Evolutionary conservation across 2,329 filamentous ascomycete species (phyloP).

Genomic region (Beauveria rudraprayagi): DNA sequence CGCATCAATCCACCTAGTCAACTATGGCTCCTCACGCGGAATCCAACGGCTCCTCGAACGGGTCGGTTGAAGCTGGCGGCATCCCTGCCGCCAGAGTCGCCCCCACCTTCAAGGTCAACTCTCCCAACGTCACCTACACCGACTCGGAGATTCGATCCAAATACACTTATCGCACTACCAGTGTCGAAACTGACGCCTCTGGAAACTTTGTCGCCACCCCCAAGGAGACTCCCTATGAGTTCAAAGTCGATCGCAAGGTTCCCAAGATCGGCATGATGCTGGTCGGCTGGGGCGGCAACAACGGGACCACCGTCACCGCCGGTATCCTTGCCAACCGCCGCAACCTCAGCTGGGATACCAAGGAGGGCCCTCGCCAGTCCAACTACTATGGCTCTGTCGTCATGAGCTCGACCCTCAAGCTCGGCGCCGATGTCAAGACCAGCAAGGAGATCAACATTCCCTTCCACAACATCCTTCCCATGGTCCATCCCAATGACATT

Average conservation of each 20-base stretch:
- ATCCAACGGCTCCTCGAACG: conserved; percentile 48
- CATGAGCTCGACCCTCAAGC: conserved; percentile 96
- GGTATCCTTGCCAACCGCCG: conserved; percentile 94
- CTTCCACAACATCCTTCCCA: conserved; percentile 87
- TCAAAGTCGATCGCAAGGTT: conserved; percentile 92
- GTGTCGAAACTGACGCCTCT: conserved; percentile 60
- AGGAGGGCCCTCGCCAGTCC: conserved; percentile 73
- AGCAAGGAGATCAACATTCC: conserved; percentile 90
- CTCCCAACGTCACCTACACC: conserved; percentile 87
- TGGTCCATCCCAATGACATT: conserved; percentile 95
- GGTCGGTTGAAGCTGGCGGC: conserved; percentile 44
- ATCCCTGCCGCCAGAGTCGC: conserved; percentile 38
- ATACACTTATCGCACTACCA: conserved; percentile 94
- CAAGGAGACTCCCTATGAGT: conserved; percentile 86
- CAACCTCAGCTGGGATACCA: conserved; percentile 82
- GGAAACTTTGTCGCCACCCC: conserved; percentile 79
- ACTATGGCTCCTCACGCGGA: conserved; percentile 90
- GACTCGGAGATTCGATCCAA: conserved; percentile 82
- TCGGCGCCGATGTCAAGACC: conserved; percentile 78
- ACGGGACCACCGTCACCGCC: conserved; percentile 92
- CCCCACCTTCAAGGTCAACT: conserved; percentile 73
- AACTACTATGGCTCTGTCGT: conserved; percentile 99
- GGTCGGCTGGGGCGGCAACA: conserved; percentile 96
- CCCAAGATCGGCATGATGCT: conserved; percentile 96
- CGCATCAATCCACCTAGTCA: conserved; percentile 26